Percentiles rank a stretch among this genome's conserved stretches.
phyloP scores from a whole-genome alignment of 257 asterid genomes.

The Nicotiana obtusifolia region DNA sequence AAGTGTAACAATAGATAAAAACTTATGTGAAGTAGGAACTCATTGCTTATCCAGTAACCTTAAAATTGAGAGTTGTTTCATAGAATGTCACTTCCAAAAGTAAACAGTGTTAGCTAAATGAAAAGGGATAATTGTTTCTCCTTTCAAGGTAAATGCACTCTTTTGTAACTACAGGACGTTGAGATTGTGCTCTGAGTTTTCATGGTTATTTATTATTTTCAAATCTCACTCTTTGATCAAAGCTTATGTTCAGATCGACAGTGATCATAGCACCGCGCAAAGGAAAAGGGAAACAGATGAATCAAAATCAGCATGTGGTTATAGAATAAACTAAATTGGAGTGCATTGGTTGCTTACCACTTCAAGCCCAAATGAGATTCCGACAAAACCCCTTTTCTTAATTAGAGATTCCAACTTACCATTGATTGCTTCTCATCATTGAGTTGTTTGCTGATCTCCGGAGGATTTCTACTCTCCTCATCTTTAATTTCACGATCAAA shows the following conservation, averaged over 20 bases:
- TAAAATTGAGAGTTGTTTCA: not conserved
- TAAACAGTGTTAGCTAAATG: not conserved
- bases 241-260: not conserved
- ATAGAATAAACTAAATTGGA: not conserved
- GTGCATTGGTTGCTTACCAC: not conserved
- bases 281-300: not conserved
- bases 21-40: not conserved
- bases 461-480: constrained; percentile 69
- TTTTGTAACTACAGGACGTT: not conserved
- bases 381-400: not conserved
- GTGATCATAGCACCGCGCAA: not conserved
- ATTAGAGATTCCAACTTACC: constrained; percentile 36
- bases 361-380: not conserved
- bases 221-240: not conserved
- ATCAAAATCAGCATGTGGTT: not conserved
- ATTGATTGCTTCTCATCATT: constrained; percentile 93
- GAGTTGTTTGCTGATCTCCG: constrained; percentile 78
- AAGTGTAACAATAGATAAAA: not conserved
- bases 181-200: not conserved
- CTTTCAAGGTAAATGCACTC: not conserved
- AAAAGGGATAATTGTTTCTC: not conserved
- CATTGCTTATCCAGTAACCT: not conserved
- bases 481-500: constrained; percentile 96
- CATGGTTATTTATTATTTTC: not conserved
- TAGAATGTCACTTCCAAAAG: not conserved